Evolutionary conservation across 805 yeast species (phyloP), one percentile per base, ranked within the genome.

Genomic region (Pichia deserticola): DNA sequence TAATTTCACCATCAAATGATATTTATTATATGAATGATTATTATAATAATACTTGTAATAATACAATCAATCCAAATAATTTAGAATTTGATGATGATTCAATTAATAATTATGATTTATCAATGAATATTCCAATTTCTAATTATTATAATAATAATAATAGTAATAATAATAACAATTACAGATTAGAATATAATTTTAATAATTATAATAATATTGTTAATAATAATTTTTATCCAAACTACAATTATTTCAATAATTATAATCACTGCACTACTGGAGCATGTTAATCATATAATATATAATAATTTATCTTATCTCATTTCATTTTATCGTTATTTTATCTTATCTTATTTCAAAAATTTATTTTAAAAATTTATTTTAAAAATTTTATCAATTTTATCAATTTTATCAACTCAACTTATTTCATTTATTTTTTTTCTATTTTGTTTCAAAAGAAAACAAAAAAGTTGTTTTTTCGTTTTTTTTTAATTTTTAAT

Each of bases 201-300:
- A 25, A 25, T 8, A 25, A 38, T 25, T 8, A 20, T 25, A 25
- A 25, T 25, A 25, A 25, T 25, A 7, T 7, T 27, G 8, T 2
- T 10, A 36, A 36, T 20, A 36, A 30, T 30, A 30, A 33, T 44
- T 36, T 20, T 28, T 40, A 33, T 37, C 8, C n/a, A n/a, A 41
- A 44, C n/a, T 37, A 34, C 32, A 33, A 39, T 25, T 30, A 28
- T 33, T 38, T 40, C 25, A 50, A 42, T 39, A 32, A 28, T 27
- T 34, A 25, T 33, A 47, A 41, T 27, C 57, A 53, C 34, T 53
- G 58, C 45, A 52, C 61, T 37, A 56, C 62, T 5, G 47, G 59
- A 34, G 61, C 62, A n/a, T 57, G 59, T 44, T 60, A 42, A 52
- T 32, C 30, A 37, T 28, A 12, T 29, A 4, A 13, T 12, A 12